Evolutionary conservation across 306 rosid genomes (phyloP).

Genomic region (Alnus rubra): DNA sequence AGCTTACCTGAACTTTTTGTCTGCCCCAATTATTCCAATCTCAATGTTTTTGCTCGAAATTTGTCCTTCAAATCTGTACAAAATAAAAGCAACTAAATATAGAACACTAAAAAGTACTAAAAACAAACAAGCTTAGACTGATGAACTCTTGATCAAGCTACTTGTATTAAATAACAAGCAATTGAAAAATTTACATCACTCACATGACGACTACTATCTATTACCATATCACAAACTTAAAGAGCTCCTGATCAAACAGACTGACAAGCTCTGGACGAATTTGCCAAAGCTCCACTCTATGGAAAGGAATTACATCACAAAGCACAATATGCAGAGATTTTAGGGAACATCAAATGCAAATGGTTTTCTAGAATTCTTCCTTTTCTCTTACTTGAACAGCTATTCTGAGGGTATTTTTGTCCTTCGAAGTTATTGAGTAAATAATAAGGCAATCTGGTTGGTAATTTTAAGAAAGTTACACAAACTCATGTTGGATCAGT

Average conservation of each 20-base stretch:
- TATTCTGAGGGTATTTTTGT: background rate
- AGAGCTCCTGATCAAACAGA: background rate
- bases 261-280: background rate
- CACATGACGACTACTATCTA: background rate
- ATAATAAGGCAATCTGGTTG: too few species aligned
- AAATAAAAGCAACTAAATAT: background rate
- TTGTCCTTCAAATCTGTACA: conserved; percentile 87
- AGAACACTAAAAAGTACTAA: background rate
- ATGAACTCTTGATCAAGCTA: background rate
- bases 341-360: too few species aligned
- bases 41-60: conserved; percentile 93
- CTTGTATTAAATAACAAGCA: background rate
- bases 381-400: background rate
- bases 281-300: too few species aligned
- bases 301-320: too few species aligned
- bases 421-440: too few species aligned
- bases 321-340: too few species aligned
- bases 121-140: background rate
- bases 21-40: conserved; percentile 84
- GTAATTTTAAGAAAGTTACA: background rate
- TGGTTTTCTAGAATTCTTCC: background rate
- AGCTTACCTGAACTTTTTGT: conserved; percentile 82
- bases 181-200: background rate
- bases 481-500: too few species aligned
- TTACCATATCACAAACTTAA: background rate